A percentile compares a stretch with the other conserved stretches of the same genome.
phyloP scores from a whole-genome alignment of 169 alveolate species.

The Neospora caninum region DNA sequence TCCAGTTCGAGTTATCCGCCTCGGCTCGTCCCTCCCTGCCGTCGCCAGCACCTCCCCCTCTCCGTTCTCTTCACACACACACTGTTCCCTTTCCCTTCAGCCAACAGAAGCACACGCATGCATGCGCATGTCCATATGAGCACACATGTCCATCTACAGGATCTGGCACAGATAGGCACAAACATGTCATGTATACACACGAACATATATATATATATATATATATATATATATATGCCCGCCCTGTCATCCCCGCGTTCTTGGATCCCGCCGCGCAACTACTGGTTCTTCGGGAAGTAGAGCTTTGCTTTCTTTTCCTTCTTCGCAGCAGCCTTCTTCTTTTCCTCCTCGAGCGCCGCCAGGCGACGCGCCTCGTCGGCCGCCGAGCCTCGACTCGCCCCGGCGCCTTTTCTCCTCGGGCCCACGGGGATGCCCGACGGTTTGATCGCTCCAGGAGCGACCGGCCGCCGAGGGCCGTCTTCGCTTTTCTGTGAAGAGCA shows the following conservation, averaged over 20 bases:
- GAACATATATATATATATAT: not conserved
- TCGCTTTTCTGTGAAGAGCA: constrained; percentile 5
- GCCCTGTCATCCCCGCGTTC: not conserved
- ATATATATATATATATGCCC: not conserved
- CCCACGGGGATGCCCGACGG: not conserved
- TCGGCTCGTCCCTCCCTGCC: too few relatives aligned
- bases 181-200: not conserved
- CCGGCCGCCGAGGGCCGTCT: not conserved
- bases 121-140: not conserved
- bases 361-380: constrained; percentile 27
- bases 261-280: too few relatives aligned
- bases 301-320: constrained; percentile 32
- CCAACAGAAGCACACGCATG: not conserved
- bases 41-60: too few relatives aligned
- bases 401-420: not conserved
- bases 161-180: not conserved
- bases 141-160: not conserved
- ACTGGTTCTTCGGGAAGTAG: constrained; percentile 29
- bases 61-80: too few relatives aligned
- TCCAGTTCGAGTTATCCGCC: too few relatives aligned
- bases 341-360: constrained; percentile 38
- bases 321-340: constrained; percentile 9
- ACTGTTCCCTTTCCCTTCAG: too few relatives aligned
- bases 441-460: not conserved
- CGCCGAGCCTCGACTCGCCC: not conserved